Evolutionary conservation across 73 alveolate genomes (phyloP).

Genomic region (Tetrahymena borealis): DNA sequence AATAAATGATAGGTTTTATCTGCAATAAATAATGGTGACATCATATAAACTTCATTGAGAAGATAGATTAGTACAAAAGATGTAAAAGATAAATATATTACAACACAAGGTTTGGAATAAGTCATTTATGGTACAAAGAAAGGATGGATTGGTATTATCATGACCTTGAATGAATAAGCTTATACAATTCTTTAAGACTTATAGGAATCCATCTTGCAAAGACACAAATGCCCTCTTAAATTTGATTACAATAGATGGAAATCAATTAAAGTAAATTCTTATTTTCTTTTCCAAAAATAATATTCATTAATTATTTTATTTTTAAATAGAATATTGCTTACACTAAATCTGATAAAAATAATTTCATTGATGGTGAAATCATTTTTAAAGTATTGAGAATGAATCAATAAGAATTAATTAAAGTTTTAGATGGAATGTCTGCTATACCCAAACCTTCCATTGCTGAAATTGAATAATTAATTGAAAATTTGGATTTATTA

Average conservation of each 20-base stretch:
- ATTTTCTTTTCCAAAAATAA: background rate
- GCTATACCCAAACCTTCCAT: background rate
- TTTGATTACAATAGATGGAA: background rate
- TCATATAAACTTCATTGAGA: background rate
- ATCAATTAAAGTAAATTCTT: background rate
- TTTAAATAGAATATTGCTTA: background rate
- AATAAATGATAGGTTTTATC: background rate
- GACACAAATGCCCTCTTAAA: background rate
- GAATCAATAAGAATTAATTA: background rate
- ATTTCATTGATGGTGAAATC: background rate
- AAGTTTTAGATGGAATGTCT: background rate
- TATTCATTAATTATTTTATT: background rate
- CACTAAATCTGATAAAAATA: background rate
- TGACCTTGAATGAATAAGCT: background rate
- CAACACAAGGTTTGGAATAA: background rate
- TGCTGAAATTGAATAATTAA: background rate
- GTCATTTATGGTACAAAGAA: background rate
- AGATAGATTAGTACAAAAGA: background rate
- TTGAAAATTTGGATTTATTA: background rate
- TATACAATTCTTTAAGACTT: background rate
- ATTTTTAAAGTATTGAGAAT: background rate
- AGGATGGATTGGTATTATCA: background rate
- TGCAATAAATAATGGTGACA: background rate
- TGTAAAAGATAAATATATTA: background rate
- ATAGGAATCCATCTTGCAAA: background rate